Conservation (phyloP, 495 filamentous ascomycete species). For the Cryomyces minteri region DNA sequence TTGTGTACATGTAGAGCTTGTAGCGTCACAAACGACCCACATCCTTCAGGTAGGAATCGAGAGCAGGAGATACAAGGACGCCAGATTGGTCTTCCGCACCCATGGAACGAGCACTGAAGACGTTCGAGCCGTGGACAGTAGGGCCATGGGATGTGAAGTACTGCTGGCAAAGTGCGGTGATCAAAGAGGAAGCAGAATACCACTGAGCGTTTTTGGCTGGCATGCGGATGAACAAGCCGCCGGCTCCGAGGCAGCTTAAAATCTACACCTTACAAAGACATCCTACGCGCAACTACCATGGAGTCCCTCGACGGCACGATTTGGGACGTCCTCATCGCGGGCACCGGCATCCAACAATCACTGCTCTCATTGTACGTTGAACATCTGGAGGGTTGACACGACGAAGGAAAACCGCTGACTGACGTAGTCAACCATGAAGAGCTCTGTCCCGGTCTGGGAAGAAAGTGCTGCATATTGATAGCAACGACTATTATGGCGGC, state of each 20-base stretch:
- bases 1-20: constrained; percentile 5
- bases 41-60: constrained; percentile 58
- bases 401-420: constrained; percentile 31
- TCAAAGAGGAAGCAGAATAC: constrained; percentile 1
- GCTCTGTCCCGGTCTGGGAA: constrained; percentile 82
- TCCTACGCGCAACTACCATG: constrained; percentile 32
- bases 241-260: constrained; percentile 6
- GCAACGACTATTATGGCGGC: constrained; percentile 75
- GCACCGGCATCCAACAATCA: constrained; percentile 79
- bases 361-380: constrained; percentile 74
- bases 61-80: constrained; percentile 93
- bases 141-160: constrained; percentile 12
- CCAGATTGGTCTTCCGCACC: constrained; percentile 49
- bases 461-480: constrained; percentile 79
- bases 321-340: constrained; percentile 86
- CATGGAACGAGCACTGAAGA: constrained; percentile 53
- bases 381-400: background rate
- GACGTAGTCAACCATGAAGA: constrained; percentile 46
- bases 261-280: constrained; percentile 18
- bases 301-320: constrained; percentile 58
- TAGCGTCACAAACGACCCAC: constrained; percentile 47
- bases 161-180: constrained; percentile 3
- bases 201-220: background rate
- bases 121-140: constrained; percentile 18
- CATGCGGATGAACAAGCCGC: background rate